Evolutionary conservation across 805 yeast species (phyloP), one percentile per base, ranked within the genome.

Genomic region (Cyberlindnera meyerae): DNA sequence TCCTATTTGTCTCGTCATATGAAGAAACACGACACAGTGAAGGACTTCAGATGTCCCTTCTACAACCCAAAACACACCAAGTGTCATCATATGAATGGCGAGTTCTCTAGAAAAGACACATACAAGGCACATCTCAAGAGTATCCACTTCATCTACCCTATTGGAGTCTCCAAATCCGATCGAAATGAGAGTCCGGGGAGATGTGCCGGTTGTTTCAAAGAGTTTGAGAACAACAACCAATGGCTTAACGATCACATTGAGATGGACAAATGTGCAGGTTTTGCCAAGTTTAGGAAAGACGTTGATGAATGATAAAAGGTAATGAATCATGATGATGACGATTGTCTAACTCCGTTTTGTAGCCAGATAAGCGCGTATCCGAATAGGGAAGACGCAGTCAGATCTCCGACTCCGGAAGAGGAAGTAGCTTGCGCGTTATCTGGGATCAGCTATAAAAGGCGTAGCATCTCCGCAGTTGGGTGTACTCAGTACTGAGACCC

Each of bases 1-100:
- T 90, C 94, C 6, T 86, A 86, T 55, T 66, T 85, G 40, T 82
- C 94, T 0, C 75, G 95, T 44, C 95, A 86, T 59, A 59, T 82
- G 61, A 82, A 84, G 63, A 85, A 85, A 56, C 95, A 85, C 55
- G 80, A 79, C n/a, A 62, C 70, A 6, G 67, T 71, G 24, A 85
- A 84, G 62, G 94, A 90, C 8, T 84, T 79, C 58, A 70, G 67
- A 37, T 85, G 95, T 61, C 95, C 95, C 11, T 85, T 82, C 58
- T 82, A 61, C 66, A 62, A 49, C 48, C 37, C 48, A 34, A 16
- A 48, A 40, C 50, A 61, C 57, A 37, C 59, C 40, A 50, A 53
- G 34, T 57, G 61, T 33, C 93, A 83, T 54, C 93, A 83, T 54
- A 65, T 69, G 32, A 73, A 79, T 18, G 93, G 93, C 7, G 79